These are phyloP conservation scores for Cenococcum geophilum DNA, from an alignment of 495 filamentous ascomycete genomes.

Conservation along the genomic window DNA sequence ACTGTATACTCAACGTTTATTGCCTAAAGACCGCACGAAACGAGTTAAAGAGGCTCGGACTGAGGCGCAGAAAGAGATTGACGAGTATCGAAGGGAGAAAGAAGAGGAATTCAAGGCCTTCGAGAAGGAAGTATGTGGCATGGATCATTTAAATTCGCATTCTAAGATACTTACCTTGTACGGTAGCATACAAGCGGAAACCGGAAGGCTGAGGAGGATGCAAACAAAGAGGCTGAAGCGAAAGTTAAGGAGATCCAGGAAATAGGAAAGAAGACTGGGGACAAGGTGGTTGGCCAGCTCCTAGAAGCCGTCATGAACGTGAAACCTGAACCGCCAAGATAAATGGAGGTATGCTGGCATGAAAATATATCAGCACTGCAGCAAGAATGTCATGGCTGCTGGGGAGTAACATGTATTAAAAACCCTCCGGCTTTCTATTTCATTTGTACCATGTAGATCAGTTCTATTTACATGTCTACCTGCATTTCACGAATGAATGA, in stretches of 20 bases:
- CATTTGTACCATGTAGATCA: neutral
- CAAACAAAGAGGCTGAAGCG: constrained; percentile 70
- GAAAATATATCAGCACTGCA: neutral
- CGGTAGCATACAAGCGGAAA: constrained; percentile 76
- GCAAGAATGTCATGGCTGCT: neutral
- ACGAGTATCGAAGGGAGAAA: constrained; percentile 83
- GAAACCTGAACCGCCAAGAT: constrained; percentile 51
- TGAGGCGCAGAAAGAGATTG: constrained; percentile 97
- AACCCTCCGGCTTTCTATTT: neutral
- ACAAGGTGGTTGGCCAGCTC: constrained; percentile 73
- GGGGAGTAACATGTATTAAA: neutral
- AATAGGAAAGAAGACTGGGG: constrained; percentile 69
- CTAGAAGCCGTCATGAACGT: constrained; percentile 72
- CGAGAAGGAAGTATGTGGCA: constrained; percentile 69
- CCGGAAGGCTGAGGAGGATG: constrained; percentile 80
- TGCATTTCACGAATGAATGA: neutral
- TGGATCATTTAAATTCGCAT: neutral
- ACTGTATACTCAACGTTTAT: constrained; percentile 5
- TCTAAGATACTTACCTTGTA: constrained; percentile 3
- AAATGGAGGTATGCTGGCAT: neutral
- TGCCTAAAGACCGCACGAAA: constrained; percentile 77
- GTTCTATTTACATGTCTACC: neutral
- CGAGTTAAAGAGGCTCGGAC: constrained; percentile 89
- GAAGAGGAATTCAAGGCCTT: constrained; percentile 94
- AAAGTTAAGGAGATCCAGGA: constrained; percentile 77